These are phyloP conservation scores for Lecanicillium sp. DNA, from an alignment of 2,329 filamentous ascomycete species.

Conservation along the genomic window DNA sequence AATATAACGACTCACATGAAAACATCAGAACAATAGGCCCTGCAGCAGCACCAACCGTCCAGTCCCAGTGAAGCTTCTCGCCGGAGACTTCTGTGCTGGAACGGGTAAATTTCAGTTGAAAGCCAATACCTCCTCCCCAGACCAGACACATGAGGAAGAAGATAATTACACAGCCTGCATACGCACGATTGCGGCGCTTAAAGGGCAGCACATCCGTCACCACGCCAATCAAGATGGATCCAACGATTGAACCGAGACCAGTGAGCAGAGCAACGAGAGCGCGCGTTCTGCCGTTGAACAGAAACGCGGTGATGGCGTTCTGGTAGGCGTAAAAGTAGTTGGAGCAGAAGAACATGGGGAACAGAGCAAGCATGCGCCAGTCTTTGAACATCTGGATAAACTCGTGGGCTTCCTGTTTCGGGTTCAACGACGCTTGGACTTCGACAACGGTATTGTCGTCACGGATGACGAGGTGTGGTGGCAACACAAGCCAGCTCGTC, in stretches of 20 bases:
- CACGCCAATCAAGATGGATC: constrained; percentile 57
- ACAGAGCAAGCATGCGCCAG: constrained; percentile 9
- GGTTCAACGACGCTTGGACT: constrained; percentile 6
- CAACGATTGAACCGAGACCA: constrained; percentile 60
- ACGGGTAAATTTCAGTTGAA: constrained; percentile 44
- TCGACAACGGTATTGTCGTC: constrained; percentile 9
- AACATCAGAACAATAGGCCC: constrained; percentile 18
- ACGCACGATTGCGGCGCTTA: constrained; percentile 52
- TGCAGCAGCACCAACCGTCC: constrained; percentile 14
- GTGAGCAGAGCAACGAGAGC: no score
- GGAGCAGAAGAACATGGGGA: no score
- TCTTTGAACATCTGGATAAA: constrained; percentile 14
- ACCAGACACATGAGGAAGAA: constrained; percentile 55
- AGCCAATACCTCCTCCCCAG: constrained; percentile 65
- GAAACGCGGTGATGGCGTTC: no score
- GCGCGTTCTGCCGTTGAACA: no score
- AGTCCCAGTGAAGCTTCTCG: constrained; percentile 16
- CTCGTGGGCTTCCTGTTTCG: constrained; percentile 8
- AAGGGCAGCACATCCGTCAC: constrained; percentile 49
- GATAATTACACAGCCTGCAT: constrained; percentile 46
- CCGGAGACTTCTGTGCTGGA: constrained; percentile 10
- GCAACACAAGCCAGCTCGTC: constrained; percentile 11
- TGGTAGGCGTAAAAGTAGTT: no score
- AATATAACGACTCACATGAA: constrained; percentile 10
- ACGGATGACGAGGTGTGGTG: constrained; percentile 10